Evolutionary conservation across 2,329 filamentous ascomycete genomes (phyloP), one percentile per base, ranked within the genome.

Genomic region (Fusarium floridanum): DNA sequence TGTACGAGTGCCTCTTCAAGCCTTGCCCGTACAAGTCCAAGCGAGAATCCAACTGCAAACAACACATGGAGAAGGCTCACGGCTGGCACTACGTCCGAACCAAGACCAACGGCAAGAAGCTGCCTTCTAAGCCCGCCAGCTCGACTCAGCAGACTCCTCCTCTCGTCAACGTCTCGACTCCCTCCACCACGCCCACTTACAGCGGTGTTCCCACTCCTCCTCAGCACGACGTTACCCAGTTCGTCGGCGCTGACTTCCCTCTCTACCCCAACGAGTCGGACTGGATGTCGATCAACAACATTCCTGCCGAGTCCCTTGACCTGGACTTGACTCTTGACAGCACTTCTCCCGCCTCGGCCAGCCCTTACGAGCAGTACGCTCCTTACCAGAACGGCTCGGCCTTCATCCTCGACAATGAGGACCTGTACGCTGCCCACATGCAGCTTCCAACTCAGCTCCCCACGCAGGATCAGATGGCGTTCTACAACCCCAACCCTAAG

Each of bases 41-140:
- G 88, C 93, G 95, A 68, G 94, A 98, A 85, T 97, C 94, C 73
- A 98, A 98, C 84, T 97, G 95, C 89, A 98, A 98, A 83, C 96
- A 98, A 84, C 95, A 98, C 85, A 98, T 98, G 95, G 96, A 98
- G 86, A 98, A 98, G 84, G 93, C 94, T 1, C 95, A 98, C 80
- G 92, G 92, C 68, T 98, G 94, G 93, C 88, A 88, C n/a, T 98
- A 98, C 77, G 89, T 95, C 65, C 93, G 96, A 74, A 96, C 95
- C 69, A 98, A 98, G 89, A 95, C 93, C 83, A 98, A 97, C 80
- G 93, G 94, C 81, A 94, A 93, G 85, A 91, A 88, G 81, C 76
- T 78, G 41, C 77, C 80, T 66, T 83, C 81, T 76, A 84, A 86
- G 65, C 85, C 86, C 29, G 84, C 82, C 68, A 87, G 85, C 78